Base-by-base conservation (phyloP, 352 stramenopile genomes). In the Pythium coloratum region DNA sequence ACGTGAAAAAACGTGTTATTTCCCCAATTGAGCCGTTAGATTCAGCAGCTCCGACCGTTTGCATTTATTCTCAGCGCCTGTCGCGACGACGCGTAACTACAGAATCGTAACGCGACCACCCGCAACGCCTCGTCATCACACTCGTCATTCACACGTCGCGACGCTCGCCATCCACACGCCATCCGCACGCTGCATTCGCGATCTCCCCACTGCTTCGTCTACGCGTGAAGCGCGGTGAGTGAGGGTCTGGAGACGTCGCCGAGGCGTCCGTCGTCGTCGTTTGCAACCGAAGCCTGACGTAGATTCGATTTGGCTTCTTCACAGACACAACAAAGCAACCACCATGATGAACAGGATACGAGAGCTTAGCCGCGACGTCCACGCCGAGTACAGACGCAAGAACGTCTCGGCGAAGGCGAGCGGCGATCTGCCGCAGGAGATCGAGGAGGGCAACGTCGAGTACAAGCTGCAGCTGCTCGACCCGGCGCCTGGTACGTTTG, bases 381-480 rank as follows among this genome's bases (percentile, higher is more conserved):
- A 68, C 14, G 47, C 32, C 47, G 67, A 73, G 42, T 73, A 69
- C 67, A 73, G 68, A 61, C 67, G 67, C 55, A 72, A 60, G 47
- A 33, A 51, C 16, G 44, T 20, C 2, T 14, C 36, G 26, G 26
- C 28, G 8, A 38, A 26, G 2, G 36, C 38, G 18, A 42, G 56
- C 47, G 57, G 28, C 4, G 67, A 74, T 53, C 69, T 95, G 30
- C 78, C 84, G 12, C 75, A 83, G 40, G 90, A 97, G 66, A 76
- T 97, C 53, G 90, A 97, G 70, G 87, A 97, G 66, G 90, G 90
- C 26, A 96, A 95, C 68, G 78, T 96, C 55, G 90, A 97, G 81
- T 96, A 97, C 74, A 97, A 97, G 76, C 81, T 92, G 55, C 87
- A 96, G 73, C 76, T 97, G 38, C 75, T 92, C n/a, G 76, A 89